Percentiles rank a stretch among this genome's conserved stretches.
phyloP scores from a whole-genome alignment of 257 asterid genomes.

The Plantago major region DNA sequence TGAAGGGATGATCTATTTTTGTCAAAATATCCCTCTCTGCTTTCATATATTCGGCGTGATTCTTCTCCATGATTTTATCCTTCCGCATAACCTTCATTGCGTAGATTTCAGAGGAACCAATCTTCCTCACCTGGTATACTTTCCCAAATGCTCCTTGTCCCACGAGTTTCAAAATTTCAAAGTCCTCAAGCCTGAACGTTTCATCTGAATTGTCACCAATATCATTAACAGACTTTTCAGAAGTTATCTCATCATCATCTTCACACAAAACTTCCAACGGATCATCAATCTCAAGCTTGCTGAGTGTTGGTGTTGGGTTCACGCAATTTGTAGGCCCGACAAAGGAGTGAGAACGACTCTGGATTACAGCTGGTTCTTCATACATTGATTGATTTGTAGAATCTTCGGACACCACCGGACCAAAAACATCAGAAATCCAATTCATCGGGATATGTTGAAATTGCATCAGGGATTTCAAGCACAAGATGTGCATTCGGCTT shows the following conservation, averaged over 20 bases:
- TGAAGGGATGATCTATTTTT: constrained; percentile 62
- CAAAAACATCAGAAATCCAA: constrained; percentile 71
- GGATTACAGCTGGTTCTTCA: constrained; percentile 50
- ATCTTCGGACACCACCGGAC: constrained; percentile 45
- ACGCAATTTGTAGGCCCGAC: constrained; percentile 55
- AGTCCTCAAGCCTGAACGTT: constrained; percentile 61
- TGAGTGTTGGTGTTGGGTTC: constrained; percentile 33
- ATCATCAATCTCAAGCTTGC: constrained; percentile 48
- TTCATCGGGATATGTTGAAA: constrained; percentile 37
- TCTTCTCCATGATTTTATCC: constrained; percentile 72
- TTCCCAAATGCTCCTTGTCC: constrained; percentile 86
- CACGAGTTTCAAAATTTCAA: constrained; percentile 65
- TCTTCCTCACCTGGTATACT: constrained; percentile 74
- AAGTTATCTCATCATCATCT: constrained; percentile 20
- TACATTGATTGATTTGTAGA: constrained; percentile 26
- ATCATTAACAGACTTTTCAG: constrained; percentile 16
- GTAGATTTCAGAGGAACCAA: constrained; percentile 54
- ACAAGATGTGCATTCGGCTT: constrained; percentile 35
- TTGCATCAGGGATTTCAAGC: constrained; percentile 29
- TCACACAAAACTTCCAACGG: constrained; percentile 27
- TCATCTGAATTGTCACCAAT: constrained; percentile 21
- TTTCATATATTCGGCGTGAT: constrained; percentile 65
- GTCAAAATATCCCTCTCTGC: constrained; percentile 78
- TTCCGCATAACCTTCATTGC: constrained; percentile 88
- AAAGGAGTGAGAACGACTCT: constrained; percentile 56